Conservation (phyloP, 164 flowering plant species). For the Hamamelis virginiana region DNA sequence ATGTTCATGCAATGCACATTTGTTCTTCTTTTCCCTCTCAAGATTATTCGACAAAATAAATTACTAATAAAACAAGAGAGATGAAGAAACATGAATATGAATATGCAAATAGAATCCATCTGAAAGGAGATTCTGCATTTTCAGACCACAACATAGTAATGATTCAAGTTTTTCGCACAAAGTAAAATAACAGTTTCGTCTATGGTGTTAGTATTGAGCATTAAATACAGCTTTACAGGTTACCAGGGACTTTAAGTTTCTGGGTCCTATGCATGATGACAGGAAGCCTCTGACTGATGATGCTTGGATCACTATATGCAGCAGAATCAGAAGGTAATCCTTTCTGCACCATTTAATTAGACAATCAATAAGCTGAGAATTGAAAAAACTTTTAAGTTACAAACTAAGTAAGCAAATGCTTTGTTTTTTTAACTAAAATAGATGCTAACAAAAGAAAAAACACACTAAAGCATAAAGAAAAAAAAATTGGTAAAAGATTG, state of each 20-base stretch:
- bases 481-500: neutral
- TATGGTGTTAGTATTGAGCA: constrained; percentile 8
- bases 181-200: constrained; percentile 8
- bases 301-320: constrained; percentile 74
- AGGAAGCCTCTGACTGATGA: constrained; percentile 73
- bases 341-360: constrained; percentile 58
- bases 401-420: neutral
- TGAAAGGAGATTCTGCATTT: neutral
- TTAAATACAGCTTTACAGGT: constrained; percentile 25
- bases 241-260: constrained; percentile 56
- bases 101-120: neutral
- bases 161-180: neutral
- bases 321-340: constrained; percentile 83
- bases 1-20: neutral
- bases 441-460: neutral
- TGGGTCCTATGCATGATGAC: constrained; percentile 68
- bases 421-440: too few species aligned
- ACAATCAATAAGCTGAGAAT: constrained; percentile 8
- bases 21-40: neutral
- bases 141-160: neutral
- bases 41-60: neutral
- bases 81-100: constrained; percentile 3
- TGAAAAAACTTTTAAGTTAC: neutral
- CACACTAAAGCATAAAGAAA: neutral
- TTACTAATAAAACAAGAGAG: neutral